Percentiles rank a stretch among this genome's conserved stretches.
phyloP scores from a whole-genome alignment of 331 rosid genomes.

The Cydonia oblonga region DNA sequence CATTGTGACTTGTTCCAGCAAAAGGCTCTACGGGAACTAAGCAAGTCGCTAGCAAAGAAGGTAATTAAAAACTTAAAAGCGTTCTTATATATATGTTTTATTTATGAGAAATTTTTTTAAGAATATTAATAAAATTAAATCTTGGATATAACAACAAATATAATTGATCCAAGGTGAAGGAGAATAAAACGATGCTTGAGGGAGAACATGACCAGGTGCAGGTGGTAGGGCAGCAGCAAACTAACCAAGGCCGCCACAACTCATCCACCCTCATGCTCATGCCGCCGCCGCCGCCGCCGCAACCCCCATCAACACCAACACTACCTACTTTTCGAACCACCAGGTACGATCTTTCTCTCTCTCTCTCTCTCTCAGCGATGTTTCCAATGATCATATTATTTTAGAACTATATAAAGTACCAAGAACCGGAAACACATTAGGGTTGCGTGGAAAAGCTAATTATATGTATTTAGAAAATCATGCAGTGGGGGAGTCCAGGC shows the following conservation, averaged over 20 bases:
- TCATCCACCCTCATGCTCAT: conserved; percentile 23
- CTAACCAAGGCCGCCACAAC: conserved; percentile 21
- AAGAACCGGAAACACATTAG: not conserved
- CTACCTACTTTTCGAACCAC: conserved; percentile 33
- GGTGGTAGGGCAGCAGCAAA: conserved; percentile 7
- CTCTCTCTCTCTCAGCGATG: not conserved
- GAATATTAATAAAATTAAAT: not conserved
- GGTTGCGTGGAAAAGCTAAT: not conserved
- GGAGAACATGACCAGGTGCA: conserved; percentile 15
- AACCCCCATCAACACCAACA: conserved; percentile 2
- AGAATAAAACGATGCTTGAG: conserved; percentile 26
- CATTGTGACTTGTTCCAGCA: conserved; percentile 36
- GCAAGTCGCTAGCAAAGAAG: conserved; percentile 46
- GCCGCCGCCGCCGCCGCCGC: conserved; percentile 11
- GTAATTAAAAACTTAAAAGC: conserved; percentile 7
- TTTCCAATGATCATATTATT: not conserved
- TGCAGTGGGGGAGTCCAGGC: conserved; percentile 38
- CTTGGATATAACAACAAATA: not conserved
- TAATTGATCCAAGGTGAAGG: conserved; percentile 38
- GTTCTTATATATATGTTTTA: not conserved
- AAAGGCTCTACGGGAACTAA: conserved; percentile 47
- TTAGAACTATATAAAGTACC: not conserved
- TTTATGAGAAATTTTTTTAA: not conserved
- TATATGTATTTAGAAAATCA: not conserved
- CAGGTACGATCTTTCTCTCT: conserved; percentile 19